Conservation (phyloP, 768 basidiomycete genomes). For the Harrya chromipes region DNA sequence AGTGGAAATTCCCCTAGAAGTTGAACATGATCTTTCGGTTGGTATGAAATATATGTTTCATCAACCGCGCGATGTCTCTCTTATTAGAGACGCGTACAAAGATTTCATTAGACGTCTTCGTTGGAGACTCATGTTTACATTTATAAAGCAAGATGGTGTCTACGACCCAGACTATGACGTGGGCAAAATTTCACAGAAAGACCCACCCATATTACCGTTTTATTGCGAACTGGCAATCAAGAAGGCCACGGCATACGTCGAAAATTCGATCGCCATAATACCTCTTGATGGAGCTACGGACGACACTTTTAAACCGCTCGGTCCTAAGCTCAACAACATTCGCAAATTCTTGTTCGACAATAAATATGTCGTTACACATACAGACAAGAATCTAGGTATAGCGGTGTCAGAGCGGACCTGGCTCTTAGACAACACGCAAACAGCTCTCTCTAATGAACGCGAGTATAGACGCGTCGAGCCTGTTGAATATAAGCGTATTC, state of each 20-base stretch:
- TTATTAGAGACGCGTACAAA: neutral
- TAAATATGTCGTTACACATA: neutral
- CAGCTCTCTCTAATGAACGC: no score
- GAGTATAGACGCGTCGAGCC: no score
- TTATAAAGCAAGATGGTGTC: no score
- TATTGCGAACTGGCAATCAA: neutral
- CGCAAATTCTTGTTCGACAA: neutral
- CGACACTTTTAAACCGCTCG: constrained; percentile 2
- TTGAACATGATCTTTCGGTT: neutral
- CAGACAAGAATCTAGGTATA: constrained; percentile 2
- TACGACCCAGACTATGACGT: constrained; percentile 18
- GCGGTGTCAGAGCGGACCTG: constrained; percentile 6
- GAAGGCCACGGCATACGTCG: neutral
- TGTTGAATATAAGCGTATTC: no score
- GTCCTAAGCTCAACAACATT: neutral
- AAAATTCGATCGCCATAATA: no score
- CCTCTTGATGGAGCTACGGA: neutral
- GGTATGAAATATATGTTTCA: constrained; percentile 9
- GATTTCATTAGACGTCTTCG: constrained; percentile 8
- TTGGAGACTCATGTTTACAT: constrained; percentile 3
- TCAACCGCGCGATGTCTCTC: neutral
- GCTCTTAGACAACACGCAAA: no score
- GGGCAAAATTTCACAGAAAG: neutral
- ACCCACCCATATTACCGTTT: constrained; percentile 2
- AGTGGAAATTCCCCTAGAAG: no score